A percentile compares a stretch with the other conserved stretches of the same genome.
These are phyloP conservation scores for Cucumis hystrix DNA, from an alignment of 306 rosid genomes.

Conservation along the genomic window DNA sequence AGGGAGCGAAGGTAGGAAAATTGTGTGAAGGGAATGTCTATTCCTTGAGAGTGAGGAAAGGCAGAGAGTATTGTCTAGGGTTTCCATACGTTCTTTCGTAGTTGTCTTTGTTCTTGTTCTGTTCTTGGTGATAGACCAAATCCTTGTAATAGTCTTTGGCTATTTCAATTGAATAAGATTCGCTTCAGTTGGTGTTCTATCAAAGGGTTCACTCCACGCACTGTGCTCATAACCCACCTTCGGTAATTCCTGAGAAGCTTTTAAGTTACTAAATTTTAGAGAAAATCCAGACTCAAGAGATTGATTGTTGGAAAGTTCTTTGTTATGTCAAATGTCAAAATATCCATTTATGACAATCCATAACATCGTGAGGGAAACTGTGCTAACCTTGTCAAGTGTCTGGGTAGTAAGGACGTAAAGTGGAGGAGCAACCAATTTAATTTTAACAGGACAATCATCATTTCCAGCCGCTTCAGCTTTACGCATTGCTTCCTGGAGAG, in stretches of 20 bases:
- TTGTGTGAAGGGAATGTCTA: too few relatives aligned
- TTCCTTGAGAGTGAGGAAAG: too few relatives aligned
- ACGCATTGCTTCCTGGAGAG: slow-evolving; percentile 79
- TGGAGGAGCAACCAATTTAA: slow-evolving; percentile 96
- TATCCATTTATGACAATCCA: neutral
- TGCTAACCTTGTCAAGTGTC: slow-evolving; percentile 90
- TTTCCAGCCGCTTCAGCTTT: slow-evolving; percentile 94
- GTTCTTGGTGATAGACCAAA: too few relatives aligned
- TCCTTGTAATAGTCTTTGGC: too few relatives aligned
- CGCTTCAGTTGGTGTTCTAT: too few relatives aligned
- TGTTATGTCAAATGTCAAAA: neutral
- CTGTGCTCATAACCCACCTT: neutral
- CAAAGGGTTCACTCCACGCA: neutral
- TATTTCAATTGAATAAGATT: too few relatives aligned
- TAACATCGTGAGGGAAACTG: neutral
- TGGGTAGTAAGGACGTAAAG: slow-evolving; percentile 92
- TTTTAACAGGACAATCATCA: slow-evolving; percentile 87
- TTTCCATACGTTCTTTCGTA: too few relatives aligned
- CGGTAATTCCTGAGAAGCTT: neutral
- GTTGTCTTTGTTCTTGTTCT: too few relatives aligned
- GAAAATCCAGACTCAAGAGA: neutral
- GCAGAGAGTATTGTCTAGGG: too few relatives aligned
- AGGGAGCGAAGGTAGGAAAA: too few relatives aligned
- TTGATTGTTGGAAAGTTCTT: neutral
- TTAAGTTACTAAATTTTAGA: neutral